These are phyloP conservation scores for Pisolithus sp. DNA, from an alignment of 768 basidiomycete genomes.

Conservation along the genomic window DNA sequence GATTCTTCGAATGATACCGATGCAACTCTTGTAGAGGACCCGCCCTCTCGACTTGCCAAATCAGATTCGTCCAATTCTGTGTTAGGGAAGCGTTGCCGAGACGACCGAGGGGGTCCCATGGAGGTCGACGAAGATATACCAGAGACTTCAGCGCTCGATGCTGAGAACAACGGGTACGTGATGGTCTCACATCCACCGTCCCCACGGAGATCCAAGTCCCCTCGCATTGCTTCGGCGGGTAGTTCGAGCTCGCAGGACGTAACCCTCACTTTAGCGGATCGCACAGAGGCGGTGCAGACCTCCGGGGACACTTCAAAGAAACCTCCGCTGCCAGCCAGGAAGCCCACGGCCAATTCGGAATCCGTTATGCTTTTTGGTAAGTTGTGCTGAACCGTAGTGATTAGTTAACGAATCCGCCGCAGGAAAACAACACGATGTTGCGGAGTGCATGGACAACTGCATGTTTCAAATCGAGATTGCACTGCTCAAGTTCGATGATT, in stretches of 20 bases:
- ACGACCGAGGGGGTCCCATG: slow-evolving; percentile 37
- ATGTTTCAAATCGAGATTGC: slow-evolving; percentile 98
- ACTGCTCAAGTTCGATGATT: slow-evolving; percentile 59
- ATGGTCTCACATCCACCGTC: slow-evolving; percentile 34
- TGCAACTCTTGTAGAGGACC: slow-evolving; percentile 83
- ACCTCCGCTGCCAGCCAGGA: slow-evolving; percentile 53
- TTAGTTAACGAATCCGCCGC: neutral
- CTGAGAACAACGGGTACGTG: slow-evolving; percentile 40
- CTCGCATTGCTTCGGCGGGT: slow-evolving; percentile 23
- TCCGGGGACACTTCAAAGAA: slow-evolving; percentile 34
- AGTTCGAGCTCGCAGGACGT: slow-evolving; percentile 26
- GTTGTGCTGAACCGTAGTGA: slow-evolving; percentile 13
- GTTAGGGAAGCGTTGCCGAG: slow-evolving; percentile 64
- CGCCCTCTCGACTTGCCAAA: slow-evolving; percentile 25
- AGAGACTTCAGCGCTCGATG: slow-evolving; percentile 24
- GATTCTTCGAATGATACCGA: slow-evolving; percentile 85
- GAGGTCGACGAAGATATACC: slow-evolving; percentile 45
- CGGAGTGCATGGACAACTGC: slow-evolving; percentile 99
- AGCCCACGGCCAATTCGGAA: slow-evolving; percentile 47
- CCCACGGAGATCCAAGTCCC: slow-evolving; percentile 30
- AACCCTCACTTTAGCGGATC: slow-evolving; percentile 23
- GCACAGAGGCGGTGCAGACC: slow-evolving; percentile 20
- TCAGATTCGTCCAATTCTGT: slow-evolving; percentile 43
- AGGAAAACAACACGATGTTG: slow-evolving; percentile 97
- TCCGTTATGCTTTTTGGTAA: slow-evolving; percentile 89